Percentiles rank a stretch among this genome's conserved stretches.
phyloP scores from a whole-genome alignment of 768 basidiomycete genomes.

The Leccinellum albellum region DNA sequence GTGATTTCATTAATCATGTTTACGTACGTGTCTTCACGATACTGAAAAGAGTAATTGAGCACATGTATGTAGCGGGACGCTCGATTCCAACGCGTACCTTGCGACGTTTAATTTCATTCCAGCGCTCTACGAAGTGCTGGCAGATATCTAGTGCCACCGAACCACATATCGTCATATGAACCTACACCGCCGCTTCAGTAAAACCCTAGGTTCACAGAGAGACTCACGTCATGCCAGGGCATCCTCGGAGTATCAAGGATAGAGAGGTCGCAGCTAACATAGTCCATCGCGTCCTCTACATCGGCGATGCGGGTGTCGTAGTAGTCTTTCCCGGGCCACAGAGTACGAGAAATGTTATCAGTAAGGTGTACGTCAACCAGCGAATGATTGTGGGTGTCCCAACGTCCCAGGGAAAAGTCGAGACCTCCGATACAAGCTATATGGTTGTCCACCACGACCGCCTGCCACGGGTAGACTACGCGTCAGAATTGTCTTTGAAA shows the following conservation, averaged over 20 bases:
- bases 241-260: slow-evolving; percentile 69
- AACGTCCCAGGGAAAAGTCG: slow-evolving; percentile 94
- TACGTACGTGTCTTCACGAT: slow-evolving; percentile 44
- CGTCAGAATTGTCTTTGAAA: background rate
- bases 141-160: slow-evolving; percentile 85
- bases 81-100: slow-evolving; percentile 43
- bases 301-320: slow-evolving; percentile 87
- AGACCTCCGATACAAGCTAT: slow-evolving; percentile 88
- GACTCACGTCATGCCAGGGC: slow-evolving; percentile 93
- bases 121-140: slow-evolving; percentile 90
- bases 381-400: slow-evolving; percentile 91
- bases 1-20: slow-evolving; percentile 1
- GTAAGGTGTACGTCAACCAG: slow-evolving; percentile 92
- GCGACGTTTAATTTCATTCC: slow-evolving; percentile 86
- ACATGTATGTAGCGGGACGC: background rate
- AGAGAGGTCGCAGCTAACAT: slow-evolving; percentile 65
- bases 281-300: slow-evolving; percentile 79
- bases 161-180: slow-evolving; percentile 81
- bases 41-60: slow-evolving; percentile 20
- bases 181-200: slow-evolving; percentile 34
- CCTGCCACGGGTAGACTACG: slow-evolving; percentile 25
- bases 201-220: background rate
- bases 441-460: slow-evolving; percentile 86
- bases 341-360: slow-evolving; percentile 60
- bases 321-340: slow-evolving; percentile 94